Percentiles rank a stretch among this genome's conserved stretches.
Conservation (phyloP, 2,329 filamentous ascomycete genomes). For the Ceratocystis diversiconidia region DNA sequence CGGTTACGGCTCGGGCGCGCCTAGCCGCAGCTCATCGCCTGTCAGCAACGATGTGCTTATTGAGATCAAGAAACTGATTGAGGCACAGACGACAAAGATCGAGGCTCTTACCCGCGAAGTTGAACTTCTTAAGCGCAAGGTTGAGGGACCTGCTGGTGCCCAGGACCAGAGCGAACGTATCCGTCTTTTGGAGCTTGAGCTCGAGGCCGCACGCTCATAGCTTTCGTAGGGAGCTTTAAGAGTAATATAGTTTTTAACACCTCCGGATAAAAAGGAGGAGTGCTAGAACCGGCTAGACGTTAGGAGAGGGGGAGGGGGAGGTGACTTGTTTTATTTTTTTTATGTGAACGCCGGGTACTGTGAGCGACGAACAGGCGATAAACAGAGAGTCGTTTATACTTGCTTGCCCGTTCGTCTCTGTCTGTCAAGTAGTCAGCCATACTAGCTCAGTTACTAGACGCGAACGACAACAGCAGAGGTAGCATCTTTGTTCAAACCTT, state of each 20-base stretch:
- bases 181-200: conserved; percentile 51
- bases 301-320: background rate
- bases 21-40: conserved; percentile 15
- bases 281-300: background rate
- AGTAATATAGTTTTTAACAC: background rate
- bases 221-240: background rate
- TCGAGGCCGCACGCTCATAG: conserved; percentile 48
- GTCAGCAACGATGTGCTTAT: conserved; percentile 50
- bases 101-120: conserved; percentile 56
- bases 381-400: background rate
- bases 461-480: too few species aligned
- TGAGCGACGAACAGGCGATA: too few species aligned
- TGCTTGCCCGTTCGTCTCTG: background rate
- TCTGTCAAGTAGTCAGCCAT: background rate
- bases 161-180: conserved; percentile 55
- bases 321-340: background rate
- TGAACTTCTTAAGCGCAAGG: conserved; percentile 64
- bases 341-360: background rate
- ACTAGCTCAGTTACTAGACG: background rate
- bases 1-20: conserved; percentile 17
- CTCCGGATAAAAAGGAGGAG: background rate
- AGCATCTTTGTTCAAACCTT: too few species aligned
- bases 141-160: conserved; percentile 35
- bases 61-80: conserved; percentile 70
- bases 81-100: conserved; percentile 64